Evolutionary conservation across 441 rosid genomes (phyloP).

Genomic region (Biscutella laevigata): DNA sequence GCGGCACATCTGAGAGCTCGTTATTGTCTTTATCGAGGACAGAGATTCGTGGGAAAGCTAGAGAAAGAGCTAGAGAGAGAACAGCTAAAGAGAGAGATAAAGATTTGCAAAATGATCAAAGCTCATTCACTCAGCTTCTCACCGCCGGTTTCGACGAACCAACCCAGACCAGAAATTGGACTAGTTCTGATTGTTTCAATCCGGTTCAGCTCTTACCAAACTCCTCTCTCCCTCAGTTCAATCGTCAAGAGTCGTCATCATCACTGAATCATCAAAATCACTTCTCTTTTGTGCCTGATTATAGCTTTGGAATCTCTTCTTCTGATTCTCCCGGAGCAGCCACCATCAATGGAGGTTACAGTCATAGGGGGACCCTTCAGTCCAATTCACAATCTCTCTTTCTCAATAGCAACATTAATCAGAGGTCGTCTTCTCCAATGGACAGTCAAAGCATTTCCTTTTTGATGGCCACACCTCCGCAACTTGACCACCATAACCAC

Average conservation of each 20-base stretch:
- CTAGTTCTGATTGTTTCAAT: slow-evolving; percentile 58
- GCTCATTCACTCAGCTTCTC: slow-evolving; percentile 82
- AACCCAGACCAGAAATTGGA: slow-evolving; percentile 17
- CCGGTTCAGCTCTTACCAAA: slow-evolving; percentile 36
- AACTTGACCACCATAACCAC: slow-evolving; percentile 52
- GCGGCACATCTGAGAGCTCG: slow-evolving; percentile 81
- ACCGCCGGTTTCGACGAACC: slow-evolving; percentile 41
- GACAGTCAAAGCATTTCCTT: slow-evolving; percentile 67
- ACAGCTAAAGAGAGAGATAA: slow-evolving; percentile 68
- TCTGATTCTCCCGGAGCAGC: too few relatives aligned
- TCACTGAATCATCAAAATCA: slow-evolving; percentile 45
- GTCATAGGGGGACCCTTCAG: slow-evolving; percentile 99
- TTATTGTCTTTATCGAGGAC: slow-evolving; percentile 56
- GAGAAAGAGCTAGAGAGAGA: slow-evolving; percentile 71
- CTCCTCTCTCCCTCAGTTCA: too few relatives aligned
- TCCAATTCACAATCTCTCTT: slow-evolving; percentile 91
- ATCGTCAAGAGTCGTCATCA: too few relatives aligned
- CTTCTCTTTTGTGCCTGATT: slow-evolving; percentile 51
- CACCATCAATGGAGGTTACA: slow-evolving; percentile 37
- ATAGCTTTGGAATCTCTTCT: slow-evolving; percentile 63
- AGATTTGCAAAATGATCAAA: slow-evolving; percentile 39
- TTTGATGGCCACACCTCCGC: slow-evolving; percentile 49
- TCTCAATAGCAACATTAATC: slow-evolving; percentile 31
- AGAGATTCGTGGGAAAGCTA: slow-evolving; percentile 54
- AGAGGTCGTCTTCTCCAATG: slow-evolving; percentile 64